Evolutionary conservation across 2,329 filamentous ascomycete genomes (phyloP).

Genomic region (Tympanopsis confertula): DNA sequence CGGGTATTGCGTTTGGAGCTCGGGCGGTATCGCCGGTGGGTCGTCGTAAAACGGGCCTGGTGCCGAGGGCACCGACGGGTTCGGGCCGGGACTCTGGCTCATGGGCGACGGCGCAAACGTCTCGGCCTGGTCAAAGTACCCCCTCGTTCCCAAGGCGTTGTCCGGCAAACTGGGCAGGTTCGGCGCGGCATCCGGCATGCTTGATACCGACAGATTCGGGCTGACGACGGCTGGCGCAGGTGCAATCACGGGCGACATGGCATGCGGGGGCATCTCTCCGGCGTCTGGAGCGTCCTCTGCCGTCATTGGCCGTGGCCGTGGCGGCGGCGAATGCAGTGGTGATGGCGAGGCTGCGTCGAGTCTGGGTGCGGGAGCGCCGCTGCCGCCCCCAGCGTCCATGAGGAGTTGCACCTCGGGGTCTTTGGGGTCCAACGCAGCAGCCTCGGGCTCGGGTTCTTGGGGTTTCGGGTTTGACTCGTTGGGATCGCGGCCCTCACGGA

Average conservation of each 20-base stretch:
- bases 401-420: slow-evolving; percentile 54
- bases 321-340: not conserved
- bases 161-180: not conserved
- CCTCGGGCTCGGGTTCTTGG: slow-evolving; percentile 35
- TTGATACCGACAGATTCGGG: not conserved
- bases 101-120: slow-evolving; percentile 21
- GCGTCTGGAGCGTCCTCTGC: not conserved
- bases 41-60: slow-evolving; percentile 5
- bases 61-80: slow-evolving; percentile 5
- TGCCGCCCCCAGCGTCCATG: slow-evolving; percentile 21
- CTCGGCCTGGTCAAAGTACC: slow-evolving; percentile 20
- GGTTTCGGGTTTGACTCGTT: slow-evolving; percentile 76
- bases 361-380: slow-evolving; percentile 14
- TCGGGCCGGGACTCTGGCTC: slow-evolving; percentile 14
- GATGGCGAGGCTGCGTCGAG: slow-evolving; percentile 1
- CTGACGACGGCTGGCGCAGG: not conserved
- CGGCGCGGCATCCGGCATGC: not conserved
- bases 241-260: slow-evolving; percentile 3
- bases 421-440: slow-evolving; percentile 41
- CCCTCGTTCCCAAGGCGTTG: not conserved
- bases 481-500: slow-evolving; percentile 83
- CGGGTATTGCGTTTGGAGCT: no score
- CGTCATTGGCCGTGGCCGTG: no score
- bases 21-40: no score
- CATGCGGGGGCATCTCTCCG: not conserved